Evolutionary conservation across 768 basidiomycete species (phyloP).

Genomic region (Sarcodon aspratus): DNA sequence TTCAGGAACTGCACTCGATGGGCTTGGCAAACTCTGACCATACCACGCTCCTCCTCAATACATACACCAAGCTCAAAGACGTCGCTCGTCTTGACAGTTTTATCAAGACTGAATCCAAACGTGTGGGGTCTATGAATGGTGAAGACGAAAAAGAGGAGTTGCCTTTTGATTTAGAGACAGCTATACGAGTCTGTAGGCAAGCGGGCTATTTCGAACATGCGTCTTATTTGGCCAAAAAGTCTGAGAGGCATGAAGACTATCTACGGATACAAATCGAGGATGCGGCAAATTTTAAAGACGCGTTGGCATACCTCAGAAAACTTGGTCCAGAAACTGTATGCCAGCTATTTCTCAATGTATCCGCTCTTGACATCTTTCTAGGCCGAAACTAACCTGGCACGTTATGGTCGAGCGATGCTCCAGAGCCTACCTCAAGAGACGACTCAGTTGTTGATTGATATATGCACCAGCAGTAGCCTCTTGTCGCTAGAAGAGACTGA

Average conservation of each 20-base stretch:
- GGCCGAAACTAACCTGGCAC: slow-evolving; percentile 80
- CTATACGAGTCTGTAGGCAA: slow-evolving; percentile 92
- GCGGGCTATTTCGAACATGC: slow-evolving; percentile 96
- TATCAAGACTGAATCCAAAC: slow-evolving; percentile 75
- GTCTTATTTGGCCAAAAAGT: slow-evolving; percentile 85
- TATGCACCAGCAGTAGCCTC: slow-evolving; percentile 63
- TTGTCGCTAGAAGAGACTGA: slow-evolving; percentile 23
- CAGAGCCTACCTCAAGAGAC: slow-evolving; percentile 78
- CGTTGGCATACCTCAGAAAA: slow-evolving; percentile 66
- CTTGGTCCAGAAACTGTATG: slow-evolving; percentile 70
- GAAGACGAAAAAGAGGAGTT: slow-evolving; percentile 38
- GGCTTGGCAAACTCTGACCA: slow-evolving; percentile 93
- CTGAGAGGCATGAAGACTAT: slow-evolving; percentile 87
- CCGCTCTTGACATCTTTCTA: slow-evolving; percentile 13
- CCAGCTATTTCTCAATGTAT: background rate
- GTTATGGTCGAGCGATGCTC: slow-evolving; percentile 84
- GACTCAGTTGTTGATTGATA: slow-evolving; percentile 82
- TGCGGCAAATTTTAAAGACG: slow-evolving; percentile 70
- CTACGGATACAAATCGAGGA: slow-evolving; percentile 92
- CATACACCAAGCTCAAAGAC: slow-evolving; percentile 95
- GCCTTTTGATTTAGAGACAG: slow-evolving; percentile 95
- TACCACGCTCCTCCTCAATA: slow-evolving; percentile 92
- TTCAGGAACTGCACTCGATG: slow-evolving; percentile 87
- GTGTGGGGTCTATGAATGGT: slow-evolving; percentile 27
- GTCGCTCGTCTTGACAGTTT: slow-evolving; percentile 81